Base-by-base conservation (phyloP, 805 yeast genomes). In the Zygoascus bituminiphila region DNA sequence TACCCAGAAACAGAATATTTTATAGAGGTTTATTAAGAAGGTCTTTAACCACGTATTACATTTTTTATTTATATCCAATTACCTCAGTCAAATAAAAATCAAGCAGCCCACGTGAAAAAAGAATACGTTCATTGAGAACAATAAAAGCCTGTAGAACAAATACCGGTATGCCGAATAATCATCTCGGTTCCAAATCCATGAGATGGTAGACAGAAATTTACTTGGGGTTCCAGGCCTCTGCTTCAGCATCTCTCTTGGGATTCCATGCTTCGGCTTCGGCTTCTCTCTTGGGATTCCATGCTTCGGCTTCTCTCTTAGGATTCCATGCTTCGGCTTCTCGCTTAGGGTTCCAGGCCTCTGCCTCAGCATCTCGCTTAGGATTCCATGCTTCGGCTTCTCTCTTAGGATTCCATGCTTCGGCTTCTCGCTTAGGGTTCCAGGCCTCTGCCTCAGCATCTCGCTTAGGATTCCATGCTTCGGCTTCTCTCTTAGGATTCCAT, bases 271-370 rank as follows among this genome's bases (percentile, higher is more conserved):
- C 39, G 20, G 39, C 39, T 36, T 36, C 39, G 8, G 39, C 22
- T 36, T 36, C 39, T 36, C 39, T 26, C 33, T 26, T 26, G 39
- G 17, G 39, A 12, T 36, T 3, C 39, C 12, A 15, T 15, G 22
- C 22, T 2, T 8, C 39, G 39, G 21, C 21, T 14, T 36, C 39
- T 6, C 39, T 36, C 7, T 36, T 15, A 12, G 14, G 22, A 26
- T n/a, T n/a, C n/a, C n/a, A n/a, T 35, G 38, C 38, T 35, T 35
- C 38, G n/a, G 38, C 38, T 9, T 35, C 38, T 35, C 38, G 38
- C 38, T 35, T 35, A 7, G 38, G 38, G 20, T 14, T 14, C 20
- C 38, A 14, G 17, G 38, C 38, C n/a, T 35, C 38, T n/a, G 38
- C 38, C 17, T 35, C 38, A 35, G 38, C 38, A 9, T 35, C 38